A percentile compares a stretch with the other conserved stretches of the same genome.
Evolutionary conservation across 1,284 basidiomycete genomes (phyloP).

Genomic region (Marasmius oreades): DNA sequence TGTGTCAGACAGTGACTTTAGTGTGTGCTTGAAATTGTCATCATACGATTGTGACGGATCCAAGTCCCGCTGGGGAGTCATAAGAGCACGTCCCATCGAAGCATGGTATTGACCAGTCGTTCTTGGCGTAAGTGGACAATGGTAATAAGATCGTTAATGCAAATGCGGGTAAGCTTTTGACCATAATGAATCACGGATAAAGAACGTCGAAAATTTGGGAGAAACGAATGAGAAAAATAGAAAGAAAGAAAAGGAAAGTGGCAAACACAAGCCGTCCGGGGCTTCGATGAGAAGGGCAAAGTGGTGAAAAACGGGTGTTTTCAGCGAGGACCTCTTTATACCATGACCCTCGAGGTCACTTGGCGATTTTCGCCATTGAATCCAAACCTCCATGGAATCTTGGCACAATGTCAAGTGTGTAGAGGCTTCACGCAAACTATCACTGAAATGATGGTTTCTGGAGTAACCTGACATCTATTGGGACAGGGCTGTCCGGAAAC

Average conservation of each 20-base stretch:
- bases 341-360: too few species aligned
- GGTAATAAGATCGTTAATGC: constrained; percentile 1
- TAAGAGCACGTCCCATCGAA: constrained; percentile 15
- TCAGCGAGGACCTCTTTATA: not conserved
- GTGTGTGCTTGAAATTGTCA: not conserved
- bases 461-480: too few species aligned
- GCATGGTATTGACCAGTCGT: constrained; percentile 16
- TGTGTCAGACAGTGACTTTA: not conserved
- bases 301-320: not conserved
- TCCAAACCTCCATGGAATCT: too few species aligned
- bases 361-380: too few species aligned
- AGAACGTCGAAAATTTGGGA: not conserved
- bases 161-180: constrained; percentile 6
- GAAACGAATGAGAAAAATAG: not conserved
- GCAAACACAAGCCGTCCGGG: constrained; percentile 2
- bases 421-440: too few species aligned
- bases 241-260: not conserved
- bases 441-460: too few species aligned
- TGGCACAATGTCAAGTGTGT: too few species aligned
- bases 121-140: constrained; percentile 6
- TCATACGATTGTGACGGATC: constrained; percentile 14
- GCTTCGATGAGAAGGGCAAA: not conserved
- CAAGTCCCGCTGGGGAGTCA: constrained; percentile 11
- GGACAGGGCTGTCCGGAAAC: too few species aligned
- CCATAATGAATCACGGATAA: not conserved